Base-by-base conservation (phyloP, 495 filamentous ascomycete species). In the Penicillium macrosclerotiorum region DNA sequence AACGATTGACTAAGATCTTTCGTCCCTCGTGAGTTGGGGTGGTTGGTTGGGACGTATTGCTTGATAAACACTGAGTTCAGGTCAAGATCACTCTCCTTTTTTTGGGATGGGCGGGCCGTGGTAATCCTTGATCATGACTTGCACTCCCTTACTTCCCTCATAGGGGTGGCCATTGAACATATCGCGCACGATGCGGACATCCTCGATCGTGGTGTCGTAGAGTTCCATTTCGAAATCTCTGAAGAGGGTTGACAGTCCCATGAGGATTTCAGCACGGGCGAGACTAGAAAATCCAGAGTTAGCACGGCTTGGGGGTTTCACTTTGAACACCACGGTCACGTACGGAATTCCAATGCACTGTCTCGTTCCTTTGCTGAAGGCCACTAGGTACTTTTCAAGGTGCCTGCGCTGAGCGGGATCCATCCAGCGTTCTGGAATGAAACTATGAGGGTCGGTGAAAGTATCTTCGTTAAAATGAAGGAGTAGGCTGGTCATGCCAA, bases 331-430 rank as follows among this genome's bases (percentile, higher is more conserved):
- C 16, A 22, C 6, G 18, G 9, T 4, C 11, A 52, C 59, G 16
- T 54, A 64, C 62, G 75, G 72, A 27, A 76, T 77, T 1, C 75
- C 79, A 20, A 83, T 49, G 41, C 78, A 82, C 16, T 57, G 54
- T 30, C 79, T 49, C 1, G 58, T 64, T 2, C 79, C 76, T 51
- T 69, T 73, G 14, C 60, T 68, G 42, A 81, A 81, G 0, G 72
- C 46, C 3, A 76, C 58, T 38, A 80, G 37, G 35, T 77, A 74
- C 34, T 64, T 68, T 13, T 74, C 68, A 23, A 78, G 57, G 11
- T 55, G 47, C 20, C 64, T 55, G 3, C 65, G 59, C 16, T 59
- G 37, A 5, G 57, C 49, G 2, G 31, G 52, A 23, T 61, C 57
- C 43, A 60, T 45, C 71, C 72, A 79, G 22, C 74, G 65, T 19